A percentile compares a stretch with the other conserved stretches of the same genome.
These are phyloP conservation scores for Rhododendron mucronatum DNA, from an alignment of 148 eudicot genomes.

Conservation along the genomic window DNA sequence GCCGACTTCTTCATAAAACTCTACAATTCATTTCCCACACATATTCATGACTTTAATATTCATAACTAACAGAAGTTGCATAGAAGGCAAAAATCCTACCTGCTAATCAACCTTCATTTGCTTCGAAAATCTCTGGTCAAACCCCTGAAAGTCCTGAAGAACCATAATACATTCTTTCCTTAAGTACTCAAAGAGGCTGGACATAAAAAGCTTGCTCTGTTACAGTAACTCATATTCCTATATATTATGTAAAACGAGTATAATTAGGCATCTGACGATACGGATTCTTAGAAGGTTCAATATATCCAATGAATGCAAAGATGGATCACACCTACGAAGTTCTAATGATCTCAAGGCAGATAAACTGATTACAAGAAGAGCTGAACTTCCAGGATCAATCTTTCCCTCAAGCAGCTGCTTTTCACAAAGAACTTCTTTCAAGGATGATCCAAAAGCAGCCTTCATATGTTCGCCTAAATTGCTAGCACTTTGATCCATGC, in stretches of 20 bases:
- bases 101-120: constrained; percentile 94
- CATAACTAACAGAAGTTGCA: constrained; percentile 4
- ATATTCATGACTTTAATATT: neutral
- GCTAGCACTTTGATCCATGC: constrained; percentile 38
- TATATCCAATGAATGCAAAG: neutral
- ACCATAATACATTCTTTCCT: neutral
- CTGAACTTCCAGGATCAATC: constrained; percentile 79
- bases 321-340: constrained; percentile 55
- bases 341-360: constrained; percentile 89
- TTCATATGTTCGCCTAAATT: constrained; percentile 58
- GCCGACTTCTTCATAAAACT: neutral
- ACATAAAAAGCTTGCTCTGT: neutral
- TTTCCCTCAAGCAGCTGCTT: constrained; percentile 52
- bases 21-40: neutral
- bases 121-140: constrained; percentile 89
- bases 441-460: constrained; percentile 59
- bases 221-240: neutral
- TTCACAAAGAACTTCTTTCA: constrained; percentile 22
- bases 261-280: neutral
- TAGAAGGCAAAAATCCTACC: constrained; percentile 36
- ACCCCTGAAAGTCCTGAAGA: constrained; percentile 61
- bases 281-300: neutral
- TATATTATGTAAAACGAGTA: neutral
- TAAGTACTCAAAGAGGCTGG: neutral
- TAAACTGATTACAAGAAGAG: constrained; percentile 63